phyloP scores from a whole-genome alignment of 495 filamentous ascomycete species.

The Copromyces sp. region DNA sequence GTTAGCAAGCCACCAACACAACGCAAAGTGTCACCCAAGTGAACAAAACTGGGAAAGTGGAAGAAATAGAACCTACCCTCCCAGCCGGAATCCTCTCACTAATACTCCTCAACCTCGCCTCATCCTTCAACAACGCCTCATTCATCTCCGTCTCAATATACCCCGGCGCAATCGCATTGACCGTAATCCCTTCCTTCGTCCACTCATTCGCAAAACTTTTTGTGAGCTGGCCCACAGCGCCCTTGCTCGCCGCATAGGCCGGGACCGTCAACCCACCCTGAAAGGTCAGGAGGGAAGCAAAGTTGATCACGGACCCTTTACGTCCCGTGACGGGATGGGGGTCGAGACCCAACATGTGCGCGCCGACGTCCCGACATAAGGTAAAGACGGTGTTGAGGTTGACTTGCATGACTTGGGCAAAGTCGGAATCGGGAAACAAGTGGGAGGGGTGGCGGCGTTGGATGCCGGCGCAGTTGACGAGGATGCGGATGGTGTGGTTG shows the following conservation, averaged over 20 bases:
- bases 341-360: conserved; percentile 62
- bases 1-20: background rate
- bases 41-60: background rate
- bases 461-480: conserved; percentile 82
- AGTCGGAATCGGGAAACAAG: conserved; percentile 72
- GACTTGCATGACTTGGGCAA: conserved; percentile 74
- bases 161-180: conserved; percentile 69
- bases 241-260: conserved; percentile 84
- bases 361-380: conserved; percentile 72
- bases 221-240: conserved; percentile 76
- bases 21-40: no score
- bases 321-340: conserved; percentile 44
- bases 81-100: conserved; percentile 75
- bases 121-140: conserved; percentile 64
- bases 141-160: conserved; percentile 96
- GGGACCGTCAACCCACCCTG: conserved; percentile 88
- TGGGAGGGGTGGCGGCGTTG: conserved; percentile 69
- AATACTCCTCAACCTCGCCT: conserved; percentile 58
- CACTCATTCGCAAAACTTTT: conserved; percentile 86
- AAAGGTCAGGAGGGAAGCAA: conserved; percentile 76
- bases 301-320: conserved; percentile 74
- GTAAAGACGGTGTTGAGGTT: conserved; percentile 79
- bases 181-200: conserved; percentile 56
- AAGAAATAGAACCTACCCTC: conserved; percentile 24
- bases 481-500: conserved; percentile 54